phyloP scores from a whole-genome alignment of 2,329 filamentous ascomycete genomes.

The Immersiporthe knoxdaviesiana region DNA sequence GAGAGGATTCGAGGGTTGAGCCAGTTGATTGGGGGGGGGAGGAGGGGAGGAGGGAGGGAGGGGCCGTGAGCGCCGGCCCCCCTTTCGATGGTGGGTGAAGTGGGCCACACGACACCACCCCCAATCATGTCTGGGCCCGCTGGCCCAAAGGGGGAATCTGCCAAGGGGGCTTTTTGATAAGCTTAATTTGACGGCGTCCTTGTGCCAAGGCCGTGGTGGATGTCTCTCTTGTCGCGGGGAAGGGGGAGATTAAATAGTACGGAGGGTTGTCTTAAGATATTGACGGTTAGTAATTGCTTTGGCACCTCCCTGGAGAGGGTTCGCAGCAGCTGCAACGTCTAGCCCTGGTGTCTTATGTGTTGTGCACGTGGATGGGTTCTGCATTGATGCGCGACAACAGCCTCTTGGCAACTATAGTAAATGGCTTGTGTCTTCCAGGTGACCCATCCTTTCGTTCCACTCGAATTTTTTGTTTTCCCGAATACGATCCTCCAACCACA shows the following conservation, averaged over 20 bases:
- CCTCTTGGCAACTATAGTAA: background rate
- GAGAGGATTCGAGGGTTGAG: background rate
- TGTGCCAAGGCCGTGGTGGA: conserved; percentile 10
- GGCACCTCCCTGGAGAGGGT: background rate
- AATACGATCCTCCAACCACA: background rate
- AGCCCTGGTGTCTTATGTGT: background rate
- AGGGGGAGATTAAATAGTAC: background rate
- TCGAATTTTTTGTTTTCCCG: background rate
- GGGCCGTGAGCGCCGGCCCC: background rate
- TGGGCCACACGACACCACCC: background rate
- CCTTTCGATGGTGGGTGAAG: conserved; percentile 1
- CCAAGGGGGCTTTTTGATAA: conserved; percentile 7
- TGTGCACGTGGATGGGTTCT: too few relatives aligned
- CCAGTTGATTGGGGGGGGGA: background rate
- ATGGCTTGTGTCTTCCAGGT: background rate
- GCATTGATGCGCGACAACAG: too few relatives aligned
- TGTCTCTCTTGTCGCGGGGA: background rate
- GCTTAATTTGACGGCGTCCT: conserved; percentile 12
- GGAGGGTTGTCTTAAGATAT: background rate
- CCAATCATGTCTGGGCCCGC: conserved; percentile 6
- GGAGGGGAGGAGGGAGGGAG: background rate
- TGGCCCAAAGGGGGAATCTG: background rate
- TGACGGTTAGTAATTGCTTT: background rate
- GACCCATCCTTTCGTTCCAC: background rate
- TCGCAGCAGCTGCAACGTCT: background rate